Percentiles rank a stretch among this genome's conserved stretches.
Conservation (phyloP, 306 rosid genomes). For the Prunus padus region DNA sequence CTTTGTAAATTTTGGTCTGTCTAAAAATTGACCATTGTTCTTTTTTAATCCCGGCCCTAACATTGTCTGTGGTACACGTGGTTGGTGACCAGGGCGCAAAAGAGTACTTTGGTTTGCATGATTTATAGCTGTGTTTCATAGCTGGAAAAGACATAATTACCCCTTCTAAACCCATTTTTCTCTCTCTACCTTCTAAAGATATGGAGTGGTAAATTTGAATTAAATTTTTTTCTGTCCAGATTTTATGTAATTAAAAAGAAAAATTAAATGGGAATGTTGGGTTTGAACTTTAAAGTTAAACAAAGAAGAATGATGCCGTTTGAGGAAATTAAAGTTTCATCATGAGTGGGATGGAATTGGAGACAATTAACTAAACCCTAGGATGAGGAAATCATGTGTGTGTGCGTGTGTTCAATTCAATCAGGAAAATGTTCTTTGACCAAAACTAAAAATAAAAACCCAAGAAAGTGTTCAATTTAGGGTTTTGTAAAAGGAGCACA, state of each 20-base stretch:
- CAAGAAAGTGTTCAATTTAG: conserved; percentile 2
- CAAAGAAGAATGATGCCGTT: conserved; percentile 47
- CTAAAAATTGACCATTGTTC: not conserved
- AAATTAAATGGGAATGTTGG: conserved; percentile 35
- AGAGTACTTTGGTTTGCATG: conserved; percentile 25
- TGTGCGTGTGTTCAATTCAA: not conserved
- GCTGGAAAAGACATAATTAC: conserved; percentile 31
- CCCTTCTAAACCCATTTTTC: conserved; percentile 11
- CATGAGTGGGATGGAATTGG: conserved; percentile 45
- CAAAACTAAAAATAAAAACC: not conserved
- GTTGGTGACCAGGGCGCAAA: conserved; percentile 7
- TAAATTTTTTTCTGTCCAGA: not conserved
- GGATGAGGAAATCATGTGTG: conserved; percentile 48
- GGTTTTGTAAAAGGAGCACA: conserved; percentile 28
- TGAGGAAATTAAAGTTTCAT: conserved; percentile 55
- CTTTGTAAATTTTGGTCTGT: not conserved
- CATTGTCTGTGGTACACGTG: conserved; percentile 10
- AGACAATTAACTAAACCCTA: conserved; percentile 45
- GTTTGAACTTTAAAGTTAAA: conserved; percentile 23
- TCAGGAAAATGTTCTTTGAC: not conserved
- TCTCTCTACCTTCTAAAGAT: not conserved
- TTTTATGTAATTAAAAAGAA: conserved; percentile 26
- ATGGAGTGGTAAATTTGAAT: conserved; percentile 27
- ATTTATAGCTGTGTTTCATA: not conserved
- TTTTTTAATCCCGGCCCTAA: not conserved